Evolutionary conservation across 169 alveolate genomes (phyloP), one percentile per base, ranked within the genome.

Genomic region (Cyclospora cayetanensis): DNA sequence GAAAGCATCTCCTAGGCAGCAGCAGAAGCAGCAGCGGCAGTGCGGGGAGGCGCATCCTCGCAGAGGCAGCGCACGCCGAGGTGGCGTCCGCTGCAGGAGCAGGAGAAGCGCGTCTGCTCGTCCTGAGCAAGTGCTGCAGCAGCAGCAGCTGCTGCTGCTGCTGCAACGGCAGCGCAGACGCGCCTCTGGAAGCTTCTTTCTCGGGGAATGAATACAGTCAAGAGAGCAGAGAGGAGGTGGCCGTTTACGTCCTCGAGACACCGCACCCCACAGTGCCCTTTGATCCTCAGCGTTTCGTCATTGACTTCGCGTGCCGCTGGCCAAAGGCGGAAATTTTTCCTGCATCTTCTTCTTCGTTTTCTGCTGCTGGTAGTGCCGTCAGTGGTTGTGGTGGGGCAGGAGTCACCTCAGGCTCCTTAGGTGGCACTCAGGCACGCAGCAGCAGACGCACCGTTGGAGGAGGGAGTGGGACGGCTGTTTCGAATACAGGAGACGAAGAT

Each of bases 191-290:
- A 22, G 68, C 25, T 4, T 12, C 41, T 53, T 41, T 42, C 68
- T 43, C 31, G 41, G 66, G 55, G 11, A 66, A 43, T 2, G 86
- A 66, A 22, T 76, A 76, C 43, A 76, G 25, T 1, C 37, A 66
- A 2, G 86, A 76, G 27, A 25, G 4, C 29, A 37, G 41, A 4
- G 86, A 76, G 22, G 86, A 76, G 35, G 86, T 41, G 25, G 86
- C 86, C 12, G 86, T 76, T 42, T 76, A 42, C 22, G 55, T 76
- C 29, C 86, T 76, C 27, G 86, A 76, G 86, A 76, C 86, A 18
- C 86, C 86, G 25, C 86, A 76, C 55, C 86, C 86, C 15, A 43
- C 86, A 42, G 86, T 41, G 68, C 43, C 86, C 86, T 76, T 76
- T 42, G 86, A 41, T 12, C 18, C 86, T n/a, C 86, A 76, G 86